Conservation (phyloP, 495 filamentous ascomycete species). For the Neurospora hispaniola region DNA sequence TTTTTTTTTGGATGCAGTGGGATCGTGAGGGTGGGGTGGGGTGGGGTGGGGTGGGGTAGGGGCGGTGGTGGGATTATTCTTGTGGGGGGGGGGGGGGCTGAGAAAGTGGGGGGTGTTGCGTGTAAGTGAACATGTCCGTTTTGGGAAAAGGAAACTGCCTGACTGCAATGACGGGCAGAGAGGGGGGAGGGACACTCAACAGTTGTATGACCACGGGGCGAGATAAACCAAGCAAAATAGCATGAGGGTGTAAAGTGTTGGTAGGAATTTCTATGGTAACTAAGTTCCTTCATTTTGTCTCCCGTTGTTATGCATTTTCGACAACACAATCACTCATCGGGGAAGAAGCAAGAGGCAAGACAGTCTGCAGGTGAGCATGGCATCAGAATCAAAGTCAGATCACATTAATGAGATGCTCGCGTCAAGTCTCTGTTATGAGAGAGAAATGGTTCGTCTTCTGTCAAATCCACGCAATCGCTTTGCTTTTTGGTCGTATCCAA, state of each 20-base stretch:
- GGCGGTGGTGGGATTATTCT: background rate
- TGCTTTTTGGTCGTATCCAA: too few relatives aligned
- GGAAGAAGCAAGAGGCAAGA: background rate
- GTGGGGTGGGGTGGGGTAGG: too few relatives aligned
- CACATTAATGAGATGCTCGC: background rate
- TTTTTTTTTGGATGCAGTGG: background rate
- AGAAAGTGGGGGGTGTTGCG: background rate
- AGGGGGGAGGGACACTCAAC: background rate
- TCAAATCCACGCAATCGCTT: background rate
- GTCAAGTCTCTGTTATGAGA: background rate
- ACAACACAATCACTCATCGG: background rate
- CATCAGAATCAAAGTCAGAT: background rate
- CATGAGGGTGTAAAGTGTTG: background rate
- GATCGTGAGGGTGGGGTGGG: too few relatives aligned
- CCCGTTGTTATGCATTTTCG: background rate
- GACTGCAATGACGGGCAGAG: background rate
- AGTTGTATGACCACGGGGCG: background rate
- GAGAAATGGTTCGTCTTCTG: background rate
- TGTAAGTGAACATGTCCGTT: background rate
- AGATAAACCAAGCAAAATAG: background rate
- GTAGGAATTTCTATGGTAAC: background rate
- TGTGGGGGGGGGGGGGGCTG: background rate
- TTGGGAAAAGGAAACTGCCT: background rate
- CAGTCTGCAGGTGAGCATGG: background rate
- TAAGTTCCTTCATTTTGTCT: background rate